Base-by-base conservation (phyloP, 2,329 filamentous ascomycete genomes). In the Nemania sp. region DNA sequence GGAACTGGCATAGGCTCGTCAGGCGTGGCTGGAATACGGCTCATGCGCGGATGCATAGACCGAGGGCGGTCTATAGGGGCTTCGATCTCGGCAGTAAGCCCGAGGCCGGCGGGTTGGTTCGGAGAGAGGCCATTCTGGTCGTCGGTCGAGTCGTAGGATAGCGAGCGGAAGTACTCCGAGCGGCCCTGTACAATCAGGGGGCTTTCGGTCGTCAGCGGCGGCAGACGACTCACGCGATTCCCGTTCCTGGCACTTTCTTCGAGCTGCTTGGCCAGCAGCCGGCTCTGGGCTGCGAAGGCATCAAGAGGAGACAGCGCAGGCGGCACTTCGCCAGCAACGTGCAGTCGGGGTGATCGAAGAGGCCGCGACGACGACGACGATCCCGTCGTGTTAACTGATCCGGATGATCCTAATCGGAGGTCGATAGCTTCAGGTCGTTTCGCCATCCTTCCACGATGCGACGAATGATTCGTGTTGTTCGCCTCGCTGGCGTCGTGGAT, bases 291-390 rank as follows among this genome's bases (percentile, higher is more conserved):
- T 19, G 93, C 93, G 69, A 99, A 95, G 42, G 93, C 93, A 79
- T 99, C 94, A 61, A 99, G 82, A 9, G 94, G 94, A 6, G 94
- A 97, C 52, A 97, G 80, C 47, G 94, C 89, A 5, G 94, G 94
- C 17, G 94, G 93, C 1, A 89, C 82, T 64, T 93, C 89, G 57
- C 90, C 90, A 52, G 88, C 88, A 52, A 89, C 80, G 71, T 91
- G 88, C 54, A 91, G 76, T 57, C 88, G 86, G 36, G 89, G 88
- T n/a, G 89, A 91, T 60, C 80, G 78, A 28, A 86, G 72, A n/a
- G 83, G 80, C 49, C 78, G 79, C 15, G 80, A 76, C 48, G 76
- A 67, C 9, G 74, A 79, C n/a, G 80, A 76, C 48, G 76, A 67
- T 9, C n/a, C n/a, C n/a, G 74, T 63, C 44, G 75, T 75, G 19